Base-by-base conservation (phyloP, 768 basidiomycete genomes). In the Russula sp. region DNA sequence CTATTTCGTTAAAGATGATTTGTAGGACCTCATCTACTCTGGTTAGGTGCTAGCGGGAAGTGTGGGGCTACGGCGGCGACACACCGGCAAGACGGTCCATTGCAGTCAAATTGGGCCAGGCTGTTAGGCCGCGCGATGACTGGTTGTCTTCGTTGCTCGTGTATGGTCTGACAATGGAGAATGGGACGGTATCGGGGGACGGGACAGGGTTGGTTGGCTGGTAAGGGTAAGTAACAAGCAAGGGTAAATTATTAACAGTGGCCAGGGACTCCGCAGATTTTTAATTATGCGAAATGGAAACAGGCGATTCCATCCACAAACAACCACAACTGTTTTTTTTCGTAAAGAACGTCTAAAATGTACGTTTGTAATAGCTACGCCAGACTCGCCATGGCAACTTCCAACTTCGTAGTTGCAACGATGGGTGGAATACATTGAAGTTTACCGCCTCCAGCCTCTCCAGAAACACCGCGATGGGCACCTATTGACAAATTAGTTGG, bases 311-410 rank as follows among this genome's bases (percentile, higher is more conserved):
- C 26, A 2, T 16, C 48, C 22, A n/a, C 30, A 61, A 24, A n/a
- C 30, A 61, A 24, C 32, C 22, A 26, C 30, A 61, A 24, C 32
- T 11, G 32, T 18, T 30, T 32, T 36, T 54, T 2, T 28, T 34
- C 50, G 5, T 46, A 52, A 58, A 64, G n/a, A 18, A n/a, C 32
- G n/a, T 56, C 73, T 70, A 78, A 64, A 77, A 75, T 28, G 42
- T 69, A 56, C 78, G 73, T 67, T 75, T 78, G 74, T 80, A 78
- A 75, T 81, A 80, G 68, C 79, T 74, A 56, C 79, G 75, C 83
- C 83, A 85, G 40, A 92, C 82, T 71, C 81, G 80, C 85, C 85
- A 90, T 57, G 92, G 83, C 70, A 93, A 75, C 77, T 82, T 83
- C 86, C 92, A 92, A 73, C 89, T 87, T 74, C 84, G 80, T 70